Conservation (phyloP, 2,329 filamentous ascomycete genomes). For the Claviceps monticola region DNA sequence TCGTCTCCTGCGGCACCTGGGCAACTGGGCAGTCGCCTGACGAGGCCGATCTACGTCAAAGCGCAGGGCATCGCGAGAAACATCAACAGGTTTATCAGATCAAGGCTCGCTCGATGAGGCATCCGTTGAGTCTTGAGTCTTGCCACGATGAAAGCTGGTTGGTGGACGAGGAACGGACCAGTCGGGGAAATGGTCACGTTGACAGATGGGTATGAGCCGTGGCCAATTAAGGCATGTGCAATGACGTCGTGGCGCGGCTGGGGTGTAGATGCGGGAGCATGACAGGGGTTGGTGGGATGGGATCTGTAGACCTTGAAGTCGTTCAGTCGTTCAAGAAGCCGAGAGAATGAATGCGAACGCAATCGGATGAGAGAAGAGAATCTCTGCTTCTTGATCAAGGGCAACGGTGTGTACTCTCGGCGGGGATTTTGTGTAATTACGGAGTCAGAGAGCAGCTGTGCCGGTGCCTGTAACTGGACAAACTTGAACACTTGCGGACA, state of each 20-base stretch:
- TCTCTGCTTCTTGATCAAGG: too few relatives aligned
- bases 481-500: too few relatives aligned
- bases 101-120: too few relatives aligned
- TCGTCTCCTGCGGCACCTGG: not conserved
- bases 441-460: too few relatives aligned
- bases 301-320: not conserved
- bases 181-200: not conserved
- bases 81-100: too few relatives aligned
- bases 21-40: not conserved
- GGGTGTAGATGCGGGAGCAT: not conserved
- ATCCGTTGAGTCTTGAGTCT: too few relatives aligned
- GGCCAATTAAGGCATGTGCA: not conserved
- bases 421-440: too few relatives aligned
- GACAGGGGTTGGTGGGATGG: not conserved
- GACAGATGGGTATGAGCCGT: not conserved
- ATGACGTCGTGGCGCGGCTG: slow-evolving; percentile 1
- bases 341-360: not conserved
- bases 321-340: not conserved
- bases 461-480: too few relatives aligned
- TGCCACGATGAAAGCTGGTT: not conserved
- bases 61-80: too few relatives aligned
- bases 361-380: not conserved
- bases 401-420: too few relatives aligned
- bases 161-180: not conserved
- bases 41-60: too few relatives aligned